Percentiles rank a stretch among this genome's conserved stretches.
Conservation (phyloP, 1,284 basidiomycete species). For the Mycena sp. region DNA sequence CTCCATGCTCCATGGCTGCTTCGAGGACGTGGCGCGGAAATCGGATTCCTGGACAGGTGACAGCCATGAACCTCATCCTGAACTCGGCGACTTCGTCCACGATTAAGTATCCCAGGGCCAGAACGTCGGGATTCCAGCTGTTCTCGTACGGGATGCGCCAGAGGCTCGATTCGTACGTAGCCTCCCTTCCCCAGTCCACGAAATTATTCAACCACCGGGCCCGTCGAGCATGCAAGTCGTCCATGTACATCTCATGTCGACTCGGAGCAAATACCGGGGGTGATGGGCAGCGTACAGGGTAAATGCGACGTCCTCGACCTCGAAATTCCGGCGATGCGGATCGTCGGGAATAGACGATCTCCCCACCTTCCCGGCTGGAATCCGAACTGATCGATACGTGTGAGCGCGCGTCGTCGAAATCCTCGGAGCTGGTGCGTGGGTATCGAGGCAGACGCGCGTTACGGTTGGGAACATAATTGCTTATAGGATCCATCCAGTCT, state of each 20-base stretch:
- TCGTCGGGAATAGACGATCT: neutral
- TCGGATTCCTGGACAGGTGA: neutral
- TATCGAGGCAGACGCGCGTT: neutral
- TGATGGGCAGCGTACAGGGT: neutral
- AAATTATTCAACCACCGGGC: neutral
- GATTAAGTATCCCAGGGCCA: neutral
- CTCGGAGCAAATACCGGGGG: neutral
- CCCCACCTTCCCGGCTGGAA: no score
- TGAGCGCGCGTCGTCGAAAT: no score
- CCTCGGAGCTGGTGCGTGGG: no score
- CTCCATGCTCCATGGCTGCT: neutral
- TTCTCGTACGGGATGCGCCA: neutral
- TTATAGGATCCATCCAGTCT: neutral
- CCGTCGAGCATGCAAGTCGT: neutral
- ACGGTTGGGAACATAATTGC: neutral
- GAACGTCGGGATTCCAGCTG: neutral
- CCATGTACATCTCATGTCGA: neutral
- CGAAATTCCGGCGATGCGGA: neutral
- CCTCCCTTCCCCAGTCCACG: neutral
- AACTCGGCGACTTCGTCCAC: neutral
- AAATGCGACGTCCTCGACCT: neutral
- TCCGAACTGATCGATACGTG: no score
- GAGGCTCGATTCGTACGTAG: neutral
- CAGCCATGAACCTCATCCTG: neutral
- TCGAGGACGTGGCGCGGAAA: neutral